phyloP scores from a whole-genome alignment of 345 rosid species.

The Rhodomyrtus tomentosa region DNA sequence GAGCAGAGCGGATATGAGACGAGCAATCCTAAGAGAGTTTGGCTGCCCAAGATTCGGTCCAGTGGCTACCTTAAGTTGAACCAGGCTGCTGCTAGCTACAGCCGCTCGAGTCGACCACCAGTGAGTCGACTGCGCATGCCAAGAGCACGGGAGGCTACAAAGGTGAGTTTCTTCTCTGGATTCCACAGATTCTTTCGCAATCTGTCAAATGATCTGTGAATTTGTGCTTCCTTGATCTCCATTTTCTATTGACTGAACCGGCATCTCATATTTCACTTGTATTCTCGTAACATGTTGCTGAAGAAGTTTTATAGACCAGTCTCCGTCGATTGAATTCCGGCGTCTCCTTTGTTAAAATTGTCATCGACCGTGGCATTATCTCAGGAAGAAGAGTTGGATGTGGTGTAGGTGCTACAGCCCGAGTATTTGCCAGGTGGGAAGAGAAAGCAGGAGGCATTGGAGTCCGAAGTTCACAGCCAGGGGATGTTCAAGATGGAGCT shows the following conservation, averaged over 20 bases:
- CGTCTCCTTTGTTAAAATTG: not conserved
- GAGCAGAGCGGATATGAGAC: slow-evolving; percentile 18
- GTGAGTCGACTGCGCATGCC: slow-evolving; percentile 19
- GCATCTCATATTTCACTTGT: not conserved
- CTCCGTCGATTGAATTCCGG: not conserved
- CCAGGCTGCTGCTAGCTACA: slow-evolving; percentile 11
- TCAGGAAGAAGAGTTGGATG: not conserved
- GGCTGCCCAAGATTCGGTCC: slow-evolving; percentile 64
- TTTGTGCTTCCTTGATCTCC: not conserved
- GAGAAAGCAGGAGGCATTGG: slow-evolving; percentile 42
- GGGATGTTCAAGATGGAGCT: slow-evolving; percentile 89
- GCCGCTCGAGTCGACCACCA: slow-evolving; percentile 9
- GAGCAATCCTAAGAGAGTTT: slow-evolving; percentile 19
- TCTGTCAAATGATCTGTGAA: not conserved
- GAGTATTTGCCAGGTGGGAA: slow-evolving; percentile 26
- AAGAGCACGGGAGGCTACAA: slow-evolving; percentile 16
- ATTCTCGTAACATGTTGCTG: not conserved
- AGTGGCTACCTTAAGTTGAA: slow-evolving; percentile 31
- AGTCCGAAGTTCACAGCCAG: slow-evolving; percentile 61
- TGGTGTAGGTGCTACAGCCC: slow-evolving; percentile 17
- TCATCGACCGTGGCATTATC: not conserved
- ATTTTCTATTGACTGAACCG: not conserved
- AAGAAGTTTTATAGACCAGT: not conserved
- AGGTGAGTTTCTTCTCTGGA: slow-evolving; percentile 19
- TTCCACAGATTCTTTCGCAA: not conserved